Base-by-base conservation (phyloP, 176 grass and related monocot species). In the Metroxylon sagu region DNA sequence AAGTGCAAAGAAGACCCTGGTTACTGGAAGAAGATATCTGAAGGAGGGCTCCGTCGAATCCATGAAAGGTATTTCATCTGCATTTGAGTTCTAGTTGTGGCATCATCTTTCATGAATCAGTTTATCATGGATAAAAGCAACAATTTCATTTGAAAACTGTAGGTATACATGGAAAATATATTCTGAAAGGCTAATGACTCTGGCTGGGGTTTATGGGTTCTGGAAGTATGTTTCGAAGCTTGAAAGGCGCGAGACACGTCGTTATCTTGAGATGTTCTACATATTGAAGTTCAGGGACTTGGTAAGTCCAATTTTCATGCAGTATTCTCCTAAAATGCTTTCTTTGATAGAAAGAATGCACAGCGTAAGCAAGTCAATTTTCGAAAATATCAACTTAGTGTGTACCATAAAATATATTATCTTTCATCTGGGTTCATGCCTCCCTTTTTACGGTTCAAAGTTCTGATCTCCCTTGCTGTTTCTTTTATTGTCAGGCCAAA, bases 151-250 rank as follows among this genome's bases (percentile, higher is more conserved):
- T 43, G 8, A 14, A 43, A 43, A 43, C 1, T 17, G 8, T 67
- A 97, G 92, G 76, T 91, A 91, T 67, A 97, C 92, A 73, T 97
- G 92, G 92, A 97, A 85, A 68, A 90, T 85, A 50, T 97, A 97
- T 74, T 97, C 92, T 1, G 87, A 91, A 72, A 97, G 92, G 72
- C 60, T 97, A 69, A 85, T 97, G 92, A 97, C 87, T 62, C 17
- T 97, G 54, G 83, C 92, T 61, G 87, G 92, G 28, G 92, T 97
- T 50, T 97, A 97, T 61, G 80, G 92, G 30, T 97, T 91, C 66
- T 97, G 87, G 87, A 97, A 97, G 64, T 85, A 91, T 67, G 92
- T 88, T 5, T 97, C 92, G 0, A 97, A 97, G 72, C 87, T 97
- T 6, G 92, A 97, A 73, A 90, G 92, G 69, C 75, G 75, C 10